Evolutionary conservation across 2,329 filamentous ascomycete genomes (phyloP), one percentile per base, ranked within the genome.

Genomic region (Shiraia bambusicola): DNA sequence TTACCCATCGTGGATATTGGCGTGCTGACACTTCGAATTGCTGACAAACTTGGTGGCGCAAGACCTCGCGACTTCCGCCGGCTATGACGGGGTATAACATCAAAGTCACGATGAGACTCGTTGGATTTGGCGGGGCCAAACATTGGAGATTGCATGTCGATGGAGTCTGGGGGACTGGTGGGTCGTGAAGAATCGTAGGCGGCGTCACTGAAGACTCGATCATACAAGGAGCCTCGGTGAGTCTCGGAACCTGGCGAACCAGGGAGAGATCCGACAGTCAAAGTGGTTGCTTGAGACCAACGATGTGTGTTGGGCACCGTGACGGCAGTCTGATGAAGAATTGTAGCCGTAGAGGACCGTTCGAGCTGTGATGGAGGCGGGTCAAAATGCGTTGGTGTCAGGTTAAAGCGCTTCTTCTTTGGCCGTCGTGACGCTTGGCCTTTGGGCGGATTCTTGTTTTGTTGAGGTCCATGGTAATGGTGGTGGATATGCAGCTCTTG

Each of bases 401-500:
- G 71, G 15, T 81, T 76, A 24, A 81, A 79, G 2, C 87, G 82
- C 72, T 88, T 94, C 71, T 83, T 88, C 7, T 80, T 74, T 45
- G 83, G 83, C 50, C 80, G 79, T 52, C 80, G 79, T 40, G 73
- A 65, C 3, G 69, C 57, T 8, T 29, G 69, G 37, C 12, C 66
- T 61, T 43, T 87, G 74, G 63, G 82, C 71, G 50, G 36, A 55
- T 61, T 55, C 52, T 71, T 54, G 49, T 34, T 42, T 3, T 48
- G 59, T 22, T 71, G 65, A 1, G 82, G 73, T 4, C 45, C 52
- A 54, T 96, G 90, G 62, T 95, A 95, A 64, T 97, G 92, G 59
- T 97, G 91, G 61, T 97, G 92, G 32, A 97, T 87, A 58, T 96
- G 92, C 11, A 96, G 73, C 58, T 93, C 88, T 38, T 64, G 64